phyloP scores from a whole-genome alignment of 768 basidiomycete species.

The Wakefieldia striispora region DNA sequence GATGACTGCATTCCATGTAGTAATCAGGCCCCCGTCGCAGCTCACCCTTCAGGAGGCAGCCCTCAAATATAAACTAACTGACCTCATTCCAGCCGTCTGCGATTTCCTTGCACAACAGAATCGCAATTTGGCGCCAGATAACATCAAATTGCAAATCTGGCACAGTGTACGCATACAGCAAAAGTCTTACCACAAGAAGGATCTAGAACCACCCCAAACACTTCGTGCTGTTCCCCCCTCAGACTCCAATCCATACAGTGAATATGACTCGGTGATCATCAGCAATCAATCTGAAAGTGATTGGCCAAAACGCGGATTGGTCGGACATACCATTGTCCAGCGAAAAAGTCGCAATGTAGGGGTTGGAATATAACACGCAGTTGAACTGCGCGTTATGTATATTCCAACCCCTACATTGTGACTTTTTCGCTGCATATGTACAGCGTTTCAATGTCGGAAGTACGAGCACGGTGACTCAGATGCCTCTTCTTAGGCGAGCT shows the following conservation, averaged over 20 bases:
- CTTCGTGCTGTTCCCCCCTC: slow-evolving; percentile 3
- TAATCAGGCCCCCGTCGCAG: background rate
- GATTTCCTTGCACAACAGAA: background rate
- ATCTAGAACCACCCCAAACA: slow-evolving; percentile 11
- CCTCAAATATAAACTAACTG: background rate
- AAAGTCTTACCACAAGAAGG: slow-evolving; percentile 20
- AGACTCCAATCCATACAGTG: slow-evolving; percentile 4
- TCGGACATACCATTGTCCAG: slow-evolving; percentile 18
- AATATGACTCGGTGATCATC: slow-evolving; percentile 14
- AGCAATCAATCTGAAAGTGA: slow-evolving; percentile 1
- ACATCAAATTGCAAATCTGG: slow-evolving; percentile 28
- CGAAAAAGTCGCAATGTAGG: too few species aligned
- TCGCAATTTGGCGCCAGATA: background rate
- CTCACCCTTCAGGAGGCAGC: slow-evolving; percentile 1
- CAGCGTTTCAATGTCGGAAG: slow-evolving; percentile 19
- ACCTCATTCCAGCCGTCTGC: background rate
- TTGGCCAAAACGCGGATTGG: slow-evolving; percentile 17
- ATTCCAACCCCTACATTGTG: slow-evolving; percentile 1
- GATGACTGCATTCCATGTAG: slow-evolving; percentile 5
- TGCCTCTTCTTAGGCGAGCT: slow-evolving; percentile 23
- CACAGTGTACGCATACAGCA: slow-evolving; percentile 22
- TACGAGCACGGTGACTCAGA: slow-evolving; percentile 16
- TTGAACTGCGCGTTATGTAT: slow-evolving; percentile 17
- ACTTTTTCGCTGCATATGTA: slow-evolving; percentile 27
- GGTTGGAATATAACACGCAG: too few species aligned